These are phyloP conservation scores for Suhomyces choctaworum DNA, from an alignment of 1,139 yeast genomes.

Conservation along the genomic window DNA sequence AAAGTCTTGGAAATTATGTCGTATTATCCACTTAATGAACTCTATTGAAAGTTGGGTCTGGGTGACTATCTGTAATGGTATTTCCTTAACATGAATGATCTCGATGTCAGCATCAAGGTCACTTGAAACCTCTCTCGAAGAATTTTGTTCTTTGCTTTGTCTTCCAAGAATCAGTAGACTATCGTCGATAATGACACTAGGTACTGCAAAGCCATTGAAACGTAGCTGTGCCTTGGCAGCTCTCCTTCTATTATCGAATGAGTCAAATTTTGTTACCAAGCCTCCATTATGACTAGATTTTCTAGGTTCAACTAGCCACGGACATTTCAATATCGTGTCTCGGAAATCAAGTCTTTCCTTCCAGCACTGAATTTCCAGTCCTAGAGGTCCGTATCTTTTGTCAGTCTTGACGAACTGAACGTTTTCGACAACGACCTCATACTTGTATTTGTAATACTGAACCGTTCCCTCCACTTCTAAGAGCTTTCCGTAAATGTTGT, in stretches of 20 bases:
- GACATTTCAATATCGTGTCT: slow-evolving; percentile 16
- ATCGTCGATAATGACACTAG: slow-evolving; percentile 7
- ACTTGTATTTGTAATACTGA: slow-evolving; percentile 1
- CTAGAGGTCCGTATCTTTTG: neutral
- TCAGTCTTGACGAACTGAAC: neutral
- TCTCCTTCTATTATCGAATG: slow-evolving; percentile 3
- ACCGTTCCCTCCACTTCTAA: slow-evolving; percentile 13
- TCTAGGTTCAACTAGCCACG: slow-evolving; percentile 25
- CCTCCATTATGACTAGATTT: neutral
- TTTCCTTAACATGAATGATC: slow-evolving; percentile 16
- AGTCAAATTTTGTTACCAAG: slow-evolving; percentile 1
- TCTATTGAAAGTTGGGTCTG: slow-evolving; percentile 30
- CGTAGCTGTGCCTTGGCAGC: slow-evolving; percentile 1
- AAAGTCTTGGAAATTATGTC: slow-evolving; percentile 21
- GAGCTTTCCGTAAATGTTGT: slow-evolving; percentile 11
- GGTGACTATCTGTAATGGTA: slow-evolving; percentile 22
- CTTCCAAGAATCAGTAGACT: slow-evolving; percentile 3
- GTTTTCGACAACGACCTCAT: slow-evolving; percentile 7
- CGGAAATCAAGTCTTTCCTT: slow-evolving; percentile 26
- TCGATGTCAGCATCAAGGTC: slow-evolving; percentile 14
- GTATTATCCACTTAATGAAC: slow-evolving; percentile 32
- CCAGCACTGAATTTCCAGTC: slow-evolving; percentile 30
- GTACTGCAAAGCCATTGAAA: slow-evolving; percentile 3
- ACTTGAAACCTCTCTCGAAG: neutral
- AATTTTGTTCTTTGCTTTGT: neutral